A percentile compares a stretch with the other conserved stretches of the same genome.
Evolutionary conservation across 208 protist species (phyloP).

Genomic region (Acanthamoeba triangularis): DNA sequence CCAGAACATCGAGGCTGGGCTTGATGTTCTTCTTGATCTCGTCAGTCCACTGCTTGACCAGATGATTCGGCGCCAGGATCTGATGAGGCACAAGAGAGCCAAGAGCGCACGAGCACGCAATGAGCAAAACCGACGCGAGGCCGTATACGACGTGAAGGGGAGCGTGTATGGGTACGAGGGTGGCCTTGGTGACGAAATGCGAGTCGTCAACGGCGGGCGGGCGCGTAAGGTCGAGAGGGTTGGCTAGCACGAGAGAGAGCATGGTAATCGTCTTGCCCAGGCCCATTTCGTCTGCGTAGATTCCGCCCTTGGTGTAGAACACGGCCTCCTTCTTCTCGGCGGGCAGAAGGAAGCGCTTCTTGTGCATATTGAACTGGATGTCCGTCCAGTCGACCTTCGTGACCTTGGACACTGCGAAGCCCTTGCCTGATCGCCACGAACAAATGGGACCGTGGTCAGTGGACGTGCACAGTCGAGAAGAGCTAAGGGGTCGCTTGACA

Average conservation of each 20-base stretch:
- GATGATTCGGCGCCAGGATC: conserved; percentile 72
- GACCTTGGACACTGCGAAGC: not conserved
- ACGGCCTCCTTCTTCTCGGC: not conserved
- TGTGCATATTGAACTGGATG: not conserved
- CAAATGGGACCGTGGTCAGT: too few species aligned
- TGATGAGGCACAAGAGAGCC: not conserved
- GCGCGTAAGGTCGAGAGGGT: conserved; percentile 4
- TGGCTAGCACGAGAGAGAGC: not conserved
- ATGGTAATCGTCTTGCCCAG: conserved; percentile 23
- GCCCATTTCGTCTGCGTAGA: conserved; percentile 32
- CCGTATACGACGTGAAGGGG: too few species aligned
- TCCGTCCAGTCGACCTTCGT: not conserved
- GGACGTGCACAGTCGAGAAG: too few species aligned
- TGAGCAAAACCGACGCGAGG: too few species aligned
- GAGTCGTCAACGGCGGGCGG: not conserved
- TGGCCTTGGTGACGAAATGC: not conserved
- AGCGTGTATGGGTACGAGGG: not conserved
- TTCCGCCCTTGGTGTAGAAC: not conserved
- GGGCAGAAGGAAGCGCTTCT: not conserved
- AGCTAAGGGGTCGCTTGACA: not conserved
- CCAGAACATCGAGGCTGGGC: conserved; percentile 47
- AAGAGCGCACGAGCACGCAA: too few species aligned
- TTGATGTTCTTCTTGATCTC: conserved; percentile 71
- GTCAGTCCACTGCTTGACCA: conserved; percentile 67
- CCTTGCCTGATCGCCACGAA: not conserved